Percentiles rank a stretch among this genome's conserved stretches.
Evolutionary conservation across 352 stramenopile genomes (phyloP).

Genomic region (Hyaloperonospora brassicae): DNA sequence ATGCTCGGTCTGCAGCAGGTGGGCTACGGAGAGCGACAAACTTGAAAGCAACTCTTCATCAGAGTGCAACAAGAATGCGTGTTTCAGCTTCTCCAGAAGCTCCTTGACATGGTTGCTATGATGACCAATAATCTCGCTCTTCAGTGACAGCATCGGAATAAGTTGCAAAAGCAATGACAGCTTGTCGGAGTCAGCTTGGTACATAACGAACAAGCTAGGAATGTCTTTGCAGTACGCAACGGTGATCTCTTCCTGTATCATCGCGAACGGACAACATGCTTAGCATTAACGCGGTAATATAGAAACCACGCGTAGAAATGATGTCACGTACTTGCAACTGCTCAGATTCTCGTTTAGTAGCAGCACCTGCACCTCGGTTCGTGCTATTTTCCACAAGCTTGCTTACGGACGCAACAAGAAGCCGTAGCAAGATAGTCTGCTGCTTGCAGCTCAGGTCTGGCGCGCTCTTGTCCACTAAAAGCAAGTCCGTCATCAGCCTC

Average conservation of each 20-base stretch:
- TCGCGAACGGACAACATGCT: neutral
- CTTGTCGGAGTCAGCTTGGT: slow-evolving; percentile 77
- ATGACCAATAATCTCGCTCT: slow-evolving; percentile 55
- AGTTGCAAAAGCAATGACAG: slow-evolving; percentile 64
- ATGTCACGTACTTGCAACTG: slow-evolving; percentile 39
- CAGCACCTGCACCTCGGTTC: slow-evolving; percentile 16
- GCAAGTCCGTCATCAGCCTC: slow-evolving; percentile 61
- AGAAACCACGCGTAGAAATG: neutral
- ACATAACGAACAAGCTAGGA: slow-evolving; percentile 59
- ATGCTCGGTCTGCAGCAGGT: slow-evolving; percentile 66
- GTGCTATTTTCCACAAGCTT: slow-evolving; percentile 40
- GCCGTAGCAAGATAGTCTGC: slow-evolving; percentile 65
- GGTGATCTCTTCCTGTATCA: slow-evolving; percentile 60
- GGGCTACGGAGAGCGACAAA: slow-evolving; percentile 55
- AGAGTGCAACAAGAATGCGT: slow-evolving; percentile 55
- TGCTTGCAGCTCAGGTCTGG: slow-evolving; percentile 74
- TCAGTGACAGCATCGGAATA: slow-evolving; percentile 61
- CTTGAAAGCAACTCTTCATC: slow-evolving; percentile 64
- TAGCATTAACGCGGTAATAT: neutral
- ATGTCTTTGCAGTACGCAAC: slow-evolving; percentile 78
- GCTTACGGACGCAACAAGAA: slow-evolving; percentile 59
- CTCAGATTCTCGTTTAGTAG: slow-evolving; percentile 42
- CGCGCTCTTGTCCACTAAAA: slow-evolving; percentile 73
- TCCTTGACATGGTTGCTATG: slow-evolving; percentile 58
- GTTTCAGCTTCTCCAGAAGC: slow-evolving; percentile 70